Evolutionary conservation across 345 rosid species (phyloP).

Genomic region (Boechera retrofracta): DNA sequence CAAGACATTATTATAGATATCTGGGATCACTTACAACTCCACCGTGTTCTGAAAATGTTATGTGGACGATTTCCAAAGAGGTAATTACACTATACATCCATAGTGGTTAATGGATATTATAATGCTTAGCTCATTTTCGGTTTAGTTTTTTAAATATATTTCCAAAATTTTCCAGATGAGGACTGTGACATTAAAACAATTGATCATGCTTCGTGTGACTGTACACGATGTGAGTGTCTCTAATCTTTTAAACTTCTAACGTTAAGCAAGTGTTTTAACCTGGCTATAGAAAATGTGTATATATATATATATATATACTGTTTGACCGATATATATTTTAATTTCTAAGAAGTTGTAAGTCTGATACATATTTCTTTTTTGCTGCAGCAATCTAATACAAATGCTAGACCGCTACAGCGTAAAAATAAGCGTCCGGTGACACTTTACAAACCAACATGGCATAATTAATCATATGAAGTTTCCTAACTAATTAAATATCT

Average conservation of each 20-base stretch:
- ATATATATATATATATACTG: too few relatives aligned
- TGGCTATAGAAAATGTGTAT: not conserved
- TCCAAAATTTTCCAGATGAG: constrained; percentile 3
- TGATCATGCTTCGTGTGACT: constrained; percentile 36
- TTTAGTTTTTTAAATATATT: not conserved
- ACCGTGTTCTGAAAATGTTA: constrained; percentile 79
- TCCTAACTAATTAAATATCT: not conserved
- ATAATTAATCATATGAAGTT: constrained; percentile 16
- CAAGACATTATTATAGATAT: constrained; percentile 74
- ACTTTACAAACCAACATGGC: constrained; percentile 40
- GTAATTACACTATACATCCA: constrained; percentile 38
- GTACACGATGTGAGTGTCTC: constrained; percentile 41
- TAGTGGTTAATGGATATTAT: not conserved
- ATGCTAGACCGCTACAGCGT: constrained; percentile 41
- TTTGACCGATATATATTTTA: not conserved
- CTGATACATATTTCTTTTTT: not conserved
- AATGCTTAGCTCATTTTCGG: not conserved
- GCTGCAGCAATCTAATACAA: constrained; percentile 40
- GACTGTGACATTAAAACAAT: constrained; percentile 35
- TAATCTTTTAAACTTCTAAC: not conserved
- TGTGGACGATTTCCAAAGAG: constrained; percentile 74
- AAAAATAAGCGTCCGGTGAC: constrained; percentile 25
- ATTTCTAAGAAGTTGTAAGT: not conserved
- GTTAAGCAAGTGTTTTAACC: not conserved
- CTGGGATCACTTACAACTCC: constrained; percentile 87